Conservation (phyloP, 2,329 filamentous ascomycete genomes). For the Aspergillus sp. region DNA sequence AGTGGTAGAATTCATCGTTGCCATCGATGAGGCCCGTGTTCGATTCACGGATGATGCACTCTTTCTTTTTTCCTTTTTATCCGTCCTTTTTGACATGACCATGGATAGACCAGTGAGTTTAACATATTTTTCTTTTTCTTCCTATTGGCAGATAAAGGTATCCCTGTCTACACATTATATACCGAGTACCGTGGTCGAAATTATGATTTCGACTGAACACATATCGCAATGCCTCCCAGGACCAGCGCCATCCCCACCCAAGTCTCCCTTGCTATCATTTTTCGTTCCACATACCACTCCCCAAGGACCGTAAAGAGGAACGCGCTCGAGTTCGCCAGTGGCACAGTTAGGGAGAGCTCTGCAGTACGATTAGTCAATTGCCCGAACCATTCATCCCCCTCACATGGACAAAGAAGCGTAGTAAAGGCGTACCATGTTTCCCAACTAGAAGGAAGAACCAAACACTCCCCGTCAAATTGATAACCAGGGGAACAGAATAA, state of each 20-base stretch:
- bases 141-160: background rate
- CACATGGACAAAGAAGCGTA: background rate
- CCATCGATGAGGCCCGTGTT: constrained; percentile 49
- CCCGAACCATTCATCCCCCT: background rate
- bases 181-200: background rate
- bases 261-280: constrained; percentile 83
- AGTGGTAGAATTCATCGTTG: constrained; percentile 48
- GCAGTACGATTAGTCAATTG: background rate
- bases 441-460: constrained; percentile 98
- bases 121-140: background rate
- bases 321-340: constrained; percentile 89
- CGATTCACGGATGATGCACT: constrained; percentile 48
- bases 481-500: constrained; percentile 79
- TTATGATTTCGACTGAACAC: constrained; percentile 62
- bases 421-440: constrained; percentile 69
- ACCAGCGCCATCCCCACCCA: constrained; percentile 80
- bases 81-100: too few species aligned
- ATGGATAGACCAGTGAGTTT: background rate
- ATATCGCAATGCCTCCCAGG: constrained; percentile 75
- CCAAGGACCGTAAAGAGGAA: constrained; percentile 95
- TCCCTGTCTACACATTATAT: background rate
- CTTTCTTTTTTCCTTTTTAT: constrained; percentile 15
- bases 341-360: constrained; percentile 92
- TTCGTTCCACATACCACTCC: constrained; percentile 92
- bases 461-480: constrained; percentile 89